phyloP scores from a whole-genome alignment of 139 green algal species.

The Chlamydomonas urium region DNA sequence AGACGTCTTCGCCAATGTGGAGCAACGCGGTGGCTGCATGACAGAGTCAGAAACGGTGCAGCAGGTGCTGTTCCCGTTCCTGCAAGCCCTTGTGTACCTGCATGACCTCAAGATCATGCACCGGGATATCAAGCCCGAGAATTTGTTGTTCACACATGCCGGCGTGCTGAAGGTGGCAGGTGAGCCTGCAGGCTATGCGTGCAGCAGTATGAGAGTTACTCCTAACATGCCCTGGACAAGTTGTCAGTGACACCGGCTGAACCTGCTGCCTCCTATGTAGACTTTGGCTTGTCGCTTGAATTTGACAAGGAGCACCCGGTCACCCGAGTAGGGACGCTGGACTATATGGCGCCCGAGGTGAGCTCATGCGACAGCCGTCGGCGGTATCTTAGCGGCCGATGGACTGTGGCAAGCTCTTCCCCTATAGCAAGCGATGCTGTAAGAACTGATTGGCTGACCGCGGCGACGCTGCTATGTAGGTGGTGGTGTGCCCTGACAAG shows the following conservation, averaged over 20 bases:
- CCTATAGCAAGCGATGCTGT: too few species aligned
- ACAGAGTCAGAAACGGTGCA: constrained; percentile 45
- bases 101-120: constrained; percentile 61
- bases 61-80: constrained; percentile 49
- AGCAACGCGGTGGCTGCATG: constrained; percentile 40
- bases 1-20: constrained; percentile 55
- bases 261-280: too few species aligned
- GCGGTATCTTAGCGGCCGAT: too few species aligned
- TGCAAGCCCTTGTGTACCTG: constrained; percentile 56
- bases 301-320: constrained; percentile 52
- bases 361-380: too few species aligned
- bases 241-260: too few species aligned
- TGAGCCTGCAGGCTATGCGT: constrained; percentile 10
- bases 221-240: not conserved
- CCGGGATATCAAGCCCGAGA: constrained; percentile 68
- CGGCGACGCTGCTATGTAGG: too few species aligned
- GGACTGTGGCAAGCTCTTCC: not conserved
- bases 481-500: constrained; percentile 41
- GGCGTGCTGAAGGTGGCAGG: constrained; percentile 51
- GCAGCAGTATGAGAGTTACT: not conserved
- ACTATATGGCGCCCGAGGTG: constrained; percentile 30
- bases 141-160: constrained; percentile 38
- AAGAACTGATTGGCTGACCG: too few species aligned
- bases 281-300: constrained; percentile 66
- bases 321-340: constrained; percentile 58